A percentile compares a stretch with the other conserved stretches of the same genome.
phyloP scores from a whole-genome alignment of 495 filamentous ascomycete species.

The Penicillium longicatenatum region DNA sequence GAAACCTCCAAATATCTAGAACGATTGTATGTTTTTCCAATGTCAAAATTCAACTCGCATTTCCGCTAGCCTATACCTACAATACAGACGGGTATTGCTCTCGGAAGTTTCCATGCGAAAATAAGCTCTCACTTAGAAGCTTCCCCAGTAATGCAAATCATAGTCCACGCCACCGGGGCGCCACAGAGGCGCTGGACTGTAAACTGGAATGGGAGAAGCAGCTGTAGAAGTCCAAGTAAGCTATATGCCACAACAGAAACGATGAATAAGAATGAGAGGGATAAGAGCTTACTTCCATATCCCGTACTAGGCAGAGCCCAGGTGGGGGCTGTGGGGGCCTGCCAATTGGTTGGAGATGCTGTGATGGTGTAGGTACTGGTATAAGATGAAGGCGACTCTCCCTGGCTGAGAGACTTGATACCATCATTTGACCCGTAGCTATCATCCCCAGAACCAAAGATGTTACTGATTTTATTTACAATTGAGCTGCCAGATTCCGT shows the following conservation, averaged over 20 bases:
- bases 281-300: conserved; percentile 32
- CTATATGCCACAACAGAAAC: not conserved
- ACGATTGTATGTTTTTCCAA: no score
- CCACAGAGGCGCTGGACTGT: conserved; percentile 28
- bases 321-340: conserved; percentile 22
- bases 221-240: conserved; percentile 9
- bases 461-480: conserved; percentile 45
- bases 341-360: conserved; percentile 28
- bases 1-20: no score
- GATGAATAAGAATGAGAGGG: not conserved
- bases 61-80: no score
- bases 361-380: conserved; percentile 33
- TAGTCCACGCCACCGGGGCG: conserved; percentile 29
- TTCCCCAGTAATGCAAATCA: conserved; percentile 34
- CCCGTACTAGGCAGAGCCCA: conserved; percentile 33
- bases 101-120: no score
- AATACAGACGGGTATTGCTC: no score
- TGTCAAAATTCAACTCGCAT: no score
- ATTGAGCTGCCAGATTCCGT: conserved; percentile 46
- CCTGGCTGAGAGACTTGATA: conserved; percentile 13
- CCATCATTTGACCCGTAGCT: conserved; percentile 29
- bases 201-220: conserved; percentile 30
- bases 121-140: not conserved
- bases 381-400: conserved; percentile 21
- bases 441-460: conserved; percentile 47